Evolutionary conservation across 1,284 basidiomycete species (phyloP).

Genomic region (Cryptococcus neoformans): DNA sequence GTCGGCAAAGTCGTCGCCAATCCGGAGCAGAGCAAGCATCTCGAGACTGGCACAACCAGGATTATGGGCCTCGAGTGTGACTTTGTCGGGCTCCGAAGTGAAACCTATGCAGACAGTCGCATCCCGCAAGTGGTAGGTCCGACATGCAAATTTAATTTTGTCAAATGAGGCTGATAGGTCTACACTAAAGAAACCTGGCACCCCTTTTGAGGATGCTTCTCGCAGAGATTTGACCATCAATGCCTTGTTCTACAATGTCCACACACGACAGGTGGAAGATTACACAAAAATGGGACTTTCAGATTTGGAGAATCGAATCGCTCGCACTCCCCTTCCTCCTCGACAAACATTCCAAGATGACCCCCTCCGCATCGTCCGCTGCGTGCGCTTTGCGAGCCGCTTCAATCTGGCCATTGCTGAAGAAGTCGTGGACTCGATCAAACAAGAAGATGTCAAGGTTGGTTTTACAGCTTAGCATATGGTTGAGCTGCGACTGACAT

Average conservation of each 20-base stretch:
- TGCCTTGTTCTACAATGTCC: conserved; percentile 93
- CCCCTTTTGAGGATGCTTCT: conserved; percentile 86
- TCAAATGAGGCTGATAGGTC: neutral
- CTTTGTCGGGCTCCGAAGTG: conserved; percentile 90
- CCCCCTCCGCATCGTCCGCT: conserved; percentile 85
- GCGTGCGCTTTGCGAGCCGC: conserved; percentile 86
- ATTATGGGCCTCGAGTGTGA: conserved; percentile 84
- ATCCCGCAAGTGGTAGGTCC: conserved; percentile 81
- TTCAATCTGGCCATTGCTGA: conserved; percentile 79
- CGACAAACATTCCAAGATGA: conserved; percentile 90
- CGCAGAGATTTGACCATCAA: conserved; percentile 96
- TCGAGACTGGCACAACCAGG: conserved; percentile 91
- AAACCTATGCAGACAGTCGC: conserved; percentile 85
- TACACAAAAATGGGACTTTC: conserved; percentile 78
- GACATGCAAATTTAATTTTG: neutral
- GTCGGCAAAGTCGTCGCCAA: conserved; percentile 84
- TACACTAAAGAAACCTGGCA: conserved; percentile 72
- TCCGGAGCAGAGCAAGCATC: conserved; percentile 96
- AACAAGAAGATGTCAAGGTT: conserved; percentile 68
- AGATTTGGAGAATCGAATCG: conserved; percentile 74
- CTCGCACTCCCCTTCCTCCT: conserved; percentile 87
- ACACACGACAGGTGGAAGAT: conserved; percentile 85
- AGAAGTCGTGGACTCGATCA: conserved; percentile 65
- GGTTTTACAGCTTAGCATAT: conserved; percentile 9
- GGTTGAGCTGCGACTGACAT: too few species aligned